Base-by-base conservation (phyloP, 257 asterid species). In the Euphrasia confusa region DNA sequence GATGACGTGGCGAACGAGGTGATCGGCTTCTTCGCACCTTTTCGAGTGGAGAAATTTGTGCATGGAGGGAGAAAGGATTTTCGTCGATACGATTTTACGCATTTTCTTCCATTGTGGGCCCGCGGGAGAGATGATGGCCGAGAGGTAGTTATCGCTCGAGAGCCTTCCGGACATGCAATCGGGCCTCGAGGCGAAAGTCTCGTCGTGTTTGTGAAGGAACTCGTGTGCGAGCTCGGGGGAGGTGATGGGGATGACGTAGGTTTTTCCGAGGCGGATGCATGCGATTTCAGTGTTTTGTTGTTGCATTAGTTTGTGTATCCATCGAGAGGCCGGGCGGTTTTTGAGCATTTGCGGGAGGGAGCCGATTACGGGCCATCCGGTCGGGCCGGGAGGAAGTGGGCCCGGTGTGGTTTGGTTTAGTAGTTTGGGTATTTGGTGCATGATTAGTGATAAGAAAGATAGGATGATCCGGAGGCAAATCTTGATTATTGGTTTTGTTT, bases 181-280 rank as follows among this genome's bases (percentile, higher is more conserved):
- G 2, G 82, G 79, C 61, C 79, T 17, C 0, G 79, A 69, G 0
- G 71, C 58, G 17, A 77, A 77, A 4, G 14, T 1, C 0, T 4
- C 40, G 18, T 74, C 77, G 0, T 77, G 74, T 37, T 67, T 56
- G 27, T 11, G 55, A 17, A 77, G 47, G 61, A 77, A 77, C 68
- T 67, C 77, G 0, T 67, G 21, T 1, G 77, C 61, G 4, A 77
- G 77, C 24, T 77, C 79, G 1, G 77, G 82, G 3, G 77, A 70
- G 4, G 61, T 55, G 13, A 74, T 55, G 8, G 70, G 9, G 67
- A 77, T 77, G 37, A 70, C 64, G 39, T 72, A 35, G 40, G 40
- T 63, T 28, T 11, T 2, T 2, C 78, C 78, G 2, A 77, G 75
- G 28, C 63, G 76, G 10, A 76, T 69, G 3, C 78, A 72, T 0